These are phyloP conservation scores for Entomortierella beljakovae DNA, from an alignment of 192 early-diverging fungal species.

Conservation along the genomic window DNA sequence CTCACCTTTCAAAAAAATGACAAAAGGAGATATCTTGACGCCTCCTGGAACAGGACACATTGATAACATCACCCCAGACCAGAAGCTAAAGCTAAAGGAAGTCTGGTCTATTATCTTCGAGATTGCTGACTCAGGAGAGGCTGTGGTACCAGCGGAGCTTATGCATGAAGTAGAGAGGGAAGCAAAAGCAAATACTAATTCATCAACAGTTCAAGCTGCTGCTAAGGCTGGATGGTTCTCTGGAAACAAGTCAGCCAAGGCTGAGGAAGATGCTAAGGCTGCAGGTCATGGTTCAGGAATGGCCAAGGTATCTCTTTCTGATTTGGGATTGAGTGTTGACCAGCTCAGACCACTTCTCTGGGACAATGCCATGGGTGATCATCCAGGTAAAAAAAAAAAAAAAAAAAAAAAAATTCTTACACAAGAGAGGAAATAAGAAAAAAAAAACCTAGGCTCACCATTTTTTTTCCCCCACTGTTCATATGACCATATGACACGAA, in stretches of 20 bases:
- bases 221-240: constrained; percentile 47
- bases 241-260: constrained; percentile 19
- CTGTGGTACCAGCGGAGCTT: constrained; percentile 5
- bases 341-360: constrained; percentile 38
- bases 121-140: constrained; percentile 34
- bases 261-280: constrained; percentile 25
- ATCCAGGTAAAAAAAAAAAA: constrained; percentile 26
- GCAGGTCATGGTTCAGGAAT: constrained; percentile 29
- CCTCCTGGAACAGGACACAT: constrained; percentile 56
- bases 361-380: constrained; percentile 48
- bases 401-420: too few species aligned
- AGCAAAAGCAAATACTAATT: constrained; percentile 1
- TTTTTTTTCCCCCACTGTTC: too few species aligned
- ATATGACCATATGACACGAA: neutral
- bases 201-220: constrained; percentile 25
- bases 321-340: constrained; percentile 31
- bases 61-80: constrained; percentile 59
- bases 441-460: too few species aligned
- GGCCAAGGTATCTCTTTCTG: constrained; percentile 33
- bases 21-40: constrained; percentile 35
- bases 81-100: constrained; percentile 57
- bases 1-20: constrained; percentile 9
- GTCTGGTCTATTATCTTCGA: constrained; percentile 63
- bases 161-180: constrained; percentile 30
- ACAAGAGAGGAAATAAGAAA: too few species aligned